Evolutionary conservation across 352 stramenopile species (phyloP), one percentile per base, ranked within the genome.

Genomic region (Phytopythium boreale): DNA sequence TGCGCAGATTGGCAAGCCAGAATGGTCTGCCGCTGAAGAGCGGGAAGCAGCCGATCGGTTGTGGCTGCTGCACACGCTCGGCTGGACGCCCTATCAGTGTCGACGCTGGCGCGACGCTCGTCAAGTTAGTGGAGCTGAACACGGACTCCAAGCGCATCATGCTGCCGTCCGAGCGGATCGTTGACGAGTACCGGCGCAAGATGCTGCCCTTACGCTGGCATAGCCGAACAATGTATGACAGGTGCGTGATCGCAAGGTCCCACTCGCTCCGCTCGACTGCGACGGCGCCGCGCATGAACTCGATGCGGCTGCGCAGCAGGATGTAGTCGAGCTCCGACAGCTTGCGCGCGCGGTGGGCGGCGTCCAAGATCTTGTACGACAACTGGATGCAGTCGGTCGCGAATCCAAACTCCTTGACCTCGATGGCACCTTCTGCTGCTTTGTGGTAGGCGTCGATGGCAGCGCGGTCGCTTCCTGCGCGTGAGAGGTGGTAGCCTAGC

Each of bases 181-280:
- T 82, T 4, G 76, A 77, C 12, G 77, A 83, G 53, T 90, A 87
- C 12, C 78, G 63, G 3, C 77, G 71, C 61, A 90, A 46, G 3
- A 88, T 58, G 41, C 77, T 90, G 11, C 75, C 79, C 24, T 90
- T 90, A 62, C 79, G 77, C 66, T 83, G 76, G 61, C 81, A 90
- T 14, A 90, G 63, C 19, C 79, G 73, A 22, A 84, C 80, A 52
- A 90, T 79, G 63, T 80, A 87, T 10, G 74, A 71, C 74, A 90
- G 80, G 72, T 90, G 80, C 51, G 74, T 77, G 47, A 87, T 80
- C 0, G 84, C 84, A 17, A 76, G 59, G 20, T 73, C 72, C 74
- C 84, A 91, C 36, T 93, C 82, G 59, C 80, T 87, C 71, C 78
- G 88, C 69, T 90, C 75, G 26, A 93, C 76, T 24, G 80, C 79